Base-by-base conservation (phyloP, 2,329 filamentous ascomycete species). In the Trichoderma sp. region DNA sequence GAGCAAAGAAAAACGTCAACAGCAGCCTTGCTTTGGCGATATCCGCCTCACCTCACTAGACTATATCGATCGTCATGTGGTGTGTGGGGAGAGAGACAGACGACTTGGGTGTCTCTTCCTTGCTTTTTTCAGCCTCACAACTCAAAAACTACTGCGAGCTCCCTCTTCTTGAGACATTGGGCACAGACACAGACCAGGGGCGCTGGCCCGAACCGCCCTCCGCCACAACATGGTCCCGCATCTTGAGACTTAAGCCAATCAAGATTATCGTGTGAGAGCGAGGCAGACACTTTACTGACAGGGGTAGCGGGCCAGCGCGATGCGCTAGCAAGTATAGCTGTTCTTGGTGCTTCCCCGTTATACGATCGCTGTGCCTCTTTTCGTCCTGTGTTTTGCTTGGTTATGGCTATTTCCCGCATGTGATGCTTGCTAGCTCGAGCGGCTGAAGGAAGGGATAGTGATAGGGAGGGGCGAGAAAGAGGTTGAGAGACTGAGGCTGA, bases 401-500 rank as follows among this genome's bases (percentile, higher is more conserved):
- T 21, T n/a, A 6, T 15, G 11, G n/a, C 34, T 32, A 4, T 36
- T 32, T 56, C 21, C 32, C 24, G 61, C 69, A 62, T 66, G 70
- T 66, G 70, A 71, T 57, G 24, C 24, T 6, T 39, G 47, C 30
- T 66, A 57, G 64, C 30, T 36, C 24, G 9, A 66, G 47, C 47
- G 32, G 64, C 64, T 66, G 64, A 66, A 39, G 3, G 12, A 11
- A n/a, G 43, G 47, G 8, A 51, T 8, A 30, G 30, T 30, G 14
- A 34, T 4, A 9, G 12, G 36, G 34, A 12, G 15, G 60, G 24
- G 26, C 11, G 26, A 28, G n/a, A n/a, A 47, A n/a, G 26, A 64
- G 39, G 30, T n/a, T 34, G 30, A 9, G 26, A 30, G 28, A 28
- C 47, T 69, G 64, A 70, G 71, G 71, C 71, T 72, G 65, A 72